Percentiles rank a stretch among this genome's conserved stretches.
These are phyloP conservation scores for Hawksworthiomyces lignivorus DNA, from an alignment of 2,329 filamentous ascomycete species.

Conservation along the genomic window DNA sequence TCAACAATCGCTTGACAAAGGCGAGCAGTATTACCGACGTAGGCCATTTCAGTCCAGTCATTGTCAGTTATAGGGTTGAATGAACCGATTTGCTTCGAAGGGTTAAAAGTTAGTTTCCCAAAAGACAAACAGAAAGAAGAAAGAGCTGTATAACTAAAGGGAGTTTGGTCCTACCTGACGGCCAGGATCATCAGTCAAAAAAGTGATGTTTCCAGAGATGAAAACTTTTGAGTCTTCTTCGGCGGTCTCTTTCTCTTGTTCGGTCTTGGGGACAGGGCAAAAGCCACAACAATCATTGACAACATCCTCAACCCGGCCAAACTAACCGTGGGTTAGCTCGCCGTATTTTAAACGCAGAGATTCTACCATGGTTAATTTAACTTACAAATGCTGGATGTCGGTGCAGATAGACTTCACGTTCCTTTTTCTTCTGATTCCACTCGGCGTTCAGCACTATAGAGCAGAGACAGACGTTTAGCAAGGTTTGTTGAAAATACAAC, in stretches of 20 bases:
- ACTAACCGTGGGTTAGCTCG: no score
- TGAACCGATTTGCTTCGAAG: slow-evolving; percentile 41
- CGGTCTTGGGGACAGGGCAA: slow-evolving; percentile 62
- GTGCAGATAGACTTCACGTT: slow-evolving; percentile 70
- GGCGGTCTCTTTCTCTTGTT: slow-evolving; percentile 63
- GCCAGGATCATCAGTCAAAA: slow-evolving; percentile 75
- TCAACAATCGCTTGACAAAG: slow-evolving; percentile 79
- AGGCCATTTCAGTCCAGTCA: slow-evolving; percentile 89
- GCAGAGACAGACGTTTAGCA: not conserved
- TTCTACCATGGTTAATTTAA: no score
- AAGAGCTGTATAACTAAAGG: no score
- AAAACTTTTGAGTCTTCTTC: slow-evolving; percentile 69
- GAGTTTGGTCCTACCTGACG: slow-evolving; percentile 42
- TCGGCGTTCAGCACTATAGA: slow-evolving; percentile 64
- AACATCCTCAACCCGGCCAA: slow-evolving; percentile 67
- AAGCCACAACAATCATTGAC: slow-evolving; percentile 74
- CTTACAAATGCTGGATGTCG: slow-evolving; percentile 67
- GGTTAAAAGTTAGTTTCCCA: not conserved
- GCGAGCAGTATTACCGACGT: slow-evolving; percentile 68
- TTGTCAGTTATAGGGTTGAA: slow-evolving; percentile 77
- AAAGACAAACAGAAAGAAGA: no score
- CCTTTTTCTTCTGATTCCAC: slow-evolving; percentile 73
- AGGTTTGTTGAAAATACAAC: not conserved
- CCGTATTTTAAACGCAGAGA: no score
- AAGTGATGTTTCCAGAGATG: slow-evolving; percentile 64